Percentiles rank a stretch among this genome's conserved stretches.
Evolutionary conservation across 164 flowering plant genomes (phyloP).

Genomic region (Magnolia officinalis): DNA sequence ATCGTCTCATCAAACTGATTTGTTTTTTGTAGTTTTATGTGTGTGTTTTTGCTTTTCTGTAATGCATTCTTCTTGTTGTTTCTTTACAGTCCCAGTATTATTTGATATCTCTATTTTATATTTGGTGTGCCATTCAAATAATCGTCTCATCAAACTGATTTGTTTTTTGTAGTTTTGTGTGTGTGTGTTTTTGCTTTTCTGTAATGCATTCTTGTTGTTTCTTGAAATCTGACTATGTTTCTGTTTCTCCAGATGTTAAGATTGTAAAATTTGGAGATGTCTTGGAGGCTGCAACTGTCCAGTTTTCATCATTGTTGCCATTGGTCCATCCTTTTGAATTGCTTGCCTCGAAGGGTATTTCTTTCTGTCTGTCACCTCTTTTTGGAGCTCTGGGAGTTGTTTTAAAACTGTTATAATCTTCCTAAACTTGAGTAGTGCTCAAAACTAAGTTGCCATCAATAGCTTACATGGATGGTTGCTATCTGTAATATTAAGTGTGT

Average conservation of each 20-base stretch:
- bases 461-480: neutral
- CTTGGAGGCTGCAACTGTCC: conserved; percentile 24
- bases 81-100: neutral
- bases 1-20: no score
- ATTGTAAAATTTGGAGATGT: conserved; percentile 21
- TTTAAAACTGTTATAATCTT: neutral
- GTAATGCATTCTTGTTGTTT: neutral
- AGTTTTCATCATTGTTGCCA: conserved; percentile 17
- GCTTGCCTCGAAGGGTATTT: conserved; percentile 19
- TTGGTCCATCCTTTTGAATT: conserved; percentile 20
- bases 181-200: no score
- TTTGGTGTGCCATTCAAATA: no score
- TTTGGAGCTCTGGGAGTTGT: neutral
- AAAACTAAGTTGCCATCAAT: neutral
- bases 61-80: neutral
- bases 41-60: neutral
- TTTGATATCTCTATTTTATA: conserved; percentile 1
- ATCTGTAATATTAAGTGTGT: no score
- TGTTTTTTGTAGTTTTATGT: no score
- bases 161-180: no score
- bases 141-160: no score
- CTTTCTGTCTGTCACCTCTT: neutral
- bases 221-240: neutral
- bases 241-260: conserved; percentile 21
- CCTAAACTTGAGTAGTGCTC: neutral